phyloP scores from a whole-genome alignment of 106 monocot genomes.

The Chionographis japonica region DNA sequence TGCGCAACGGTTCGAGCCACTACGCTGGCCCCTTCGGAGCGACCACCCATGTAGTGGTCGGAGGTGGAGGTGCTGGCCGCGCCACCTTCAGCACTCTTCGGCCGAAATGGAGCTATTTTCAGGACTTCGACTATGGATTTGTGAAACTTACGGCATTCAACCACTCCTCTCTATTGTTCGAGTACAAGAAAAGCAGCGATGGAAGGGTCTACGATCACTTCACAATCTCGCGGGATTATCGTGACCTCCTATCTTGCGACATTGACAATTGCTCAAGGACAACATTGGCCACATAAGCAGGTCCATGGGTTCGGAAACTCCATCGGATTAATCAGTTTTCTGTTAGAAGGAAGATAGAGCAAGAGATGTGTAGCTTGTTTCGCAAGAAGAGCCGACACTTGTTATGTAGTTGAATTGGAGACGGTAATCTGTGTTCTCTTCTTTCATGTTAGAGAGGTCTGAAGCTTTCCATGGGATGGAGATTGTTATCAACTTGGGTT shows the following conservation, averaged over 20 bases:
- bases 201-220: slow-evolving; percentile 74
- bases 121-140: slow-evolving; percentile 66
- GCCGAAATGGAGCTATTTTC: slow-evolving; percentile 65
- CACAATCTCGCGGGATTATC: slow-evolving; percentile 68
- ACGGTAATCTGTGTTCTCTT: no score
- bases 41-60: slow-evolving; percentile 84
- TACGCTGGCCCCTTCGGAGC: slow-evolving; percentile 62
- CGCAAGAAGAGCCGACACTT: no score
- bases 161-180: slow-evolving; percentile 52
- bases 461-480: no score
- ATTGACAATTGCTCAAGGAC: slow-evolving; percentile 65
- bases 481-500: no score
- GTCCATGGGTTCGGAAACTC: background rate
- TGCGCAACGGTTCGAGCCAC: slow-evolving; percentile 40
- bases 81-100: slow-evolving; percentile 31
- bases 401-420: no score
- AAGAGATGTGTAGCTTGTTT: no score
- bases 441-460: no score
- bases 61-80: slow-evolving; percentile 73
- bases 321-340: no score
- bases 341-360: no score
- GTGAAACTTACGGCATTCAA: slow-evolving; percentile 83
- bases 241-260: slow-evolving; percentile 62
- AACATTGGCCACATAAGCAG: slow-evolving; percentile 53
- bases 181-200: slow-evolving; percentile 80